These are phyloP conservation scores for Suillus spraguei DNA, from an alignment of 768 basidiomycete species.

Conservation along the genomic window DNA sequence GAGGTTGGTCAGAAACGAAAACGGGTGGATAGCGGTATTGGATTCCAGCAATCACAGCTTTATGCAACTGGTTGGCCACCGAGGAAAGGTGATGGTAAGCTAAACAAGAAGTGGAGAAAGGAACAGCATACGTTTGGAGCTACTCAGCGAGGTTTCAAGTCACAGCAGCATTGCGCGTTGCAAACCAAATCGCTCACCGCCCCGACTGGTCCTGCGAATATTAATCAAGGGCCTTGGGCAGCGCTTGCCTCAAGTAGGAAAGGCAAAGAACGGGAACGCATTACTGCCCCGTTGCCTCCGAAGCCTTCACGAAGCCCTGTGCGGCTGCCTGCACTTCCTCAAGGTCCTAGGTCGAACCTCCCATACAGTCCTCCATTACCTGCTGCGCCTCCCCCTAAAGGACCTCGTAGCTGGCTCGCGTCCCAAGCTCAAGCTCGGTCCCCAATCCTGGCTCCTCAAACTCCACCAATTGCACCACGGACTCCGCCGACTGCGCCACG, in stretches of 20 bases:
- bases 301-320: constrained; percentile 2
- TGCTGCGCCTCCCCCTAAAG: background rate
- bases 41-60: constrained; percentile 13
- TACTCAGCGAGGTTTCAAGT: background rate
- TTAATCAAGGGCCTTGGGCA: constrained; percentile 3
- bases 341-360: constrained; percentile 3
- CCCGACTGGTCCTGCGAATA: background rate
- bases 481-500: constrained; percentile 5
- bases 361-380: constrained; percentile 7
- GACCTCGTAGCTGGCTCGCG: constrained; percentile 7
- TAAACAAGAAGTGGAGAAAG: constrained; percentile 14
- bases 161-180: background rate
- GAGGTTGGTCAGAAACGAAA: constrained; percentile 15
- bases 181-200: background rate
- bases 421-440: constrained; percentile 2
- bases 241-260: constrained; percentile 5
- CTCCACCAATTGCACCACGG: constrained; percentile 8
- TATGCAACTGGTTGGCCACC: background rate
- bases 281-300: background rate
- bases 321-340: background rate
- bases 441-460: background rate
- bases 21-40: constrained; percentile 18
- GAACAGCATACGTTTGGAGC: constrained; percentile 8
- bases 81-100: constrained; percentile 6
- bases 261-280: constrained; percentile 9